These are phyloP conservation scores for Choiromyces venosus DNA, from an alignment of 495 filamentous ascomycete genomes.

Conservation along the genomic window DNA sequence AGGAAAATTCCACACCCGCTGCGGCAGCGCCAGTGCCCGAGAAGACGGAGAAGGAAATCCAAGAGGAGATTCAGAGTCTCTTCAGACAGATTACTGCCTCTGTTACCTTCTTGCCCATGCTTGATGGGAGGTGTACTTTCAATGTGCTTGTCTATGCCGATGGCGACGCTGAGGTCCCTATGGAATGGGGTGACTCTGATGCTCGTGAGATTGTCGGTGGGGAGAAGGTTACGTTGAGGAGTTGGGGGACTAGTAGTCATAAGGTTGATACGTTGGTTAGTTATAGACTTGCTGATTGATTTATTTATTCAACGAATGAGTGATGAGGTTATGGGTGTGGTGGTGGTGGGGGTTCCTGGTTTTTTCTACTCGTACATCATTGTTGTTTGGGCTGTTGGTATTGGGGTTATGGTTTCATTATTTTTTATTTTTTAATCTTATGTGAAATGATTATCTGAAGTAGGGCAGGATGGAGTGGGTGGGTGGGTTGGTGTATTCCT, in stretches of 20 bases:
- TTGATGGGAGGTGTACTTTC: slow-evolving; percentile 92
- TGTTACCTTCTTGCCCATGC: slow-evolving; percentile 90
- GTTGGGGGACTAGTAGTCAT: slow-evolving; percentile 91
- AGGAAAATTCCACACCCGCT: slow-evolving; percentile 25
- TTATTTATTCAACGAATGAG: not conserved
- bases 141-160: slow-evolving; percentile 98
- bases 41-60: slow-evolving; percentile 89
- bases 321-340: not conserved
- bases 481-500: not conserved
- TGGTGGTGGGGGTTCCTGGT: not conserved
- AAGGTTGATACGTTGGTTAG: slow-evolving; percentile 90
- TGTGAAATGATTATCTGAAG: not conserved
- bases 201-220: slow-evolving; percentile 95
- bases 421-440: not conserved
- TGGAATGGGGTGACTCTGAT: slow-evolving; percentile 98
- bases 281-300: slow-evolving; percentile 61
- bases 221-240: slow-evolving; percentile 90
- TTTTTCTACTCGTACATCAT: slow-evolving; percentile 5
- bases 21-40: slow-evolving; percentile 46
- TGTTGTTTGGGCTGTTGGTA: slow-evolving; percentile 9
- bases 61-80: slow-evolving; percentile 87
- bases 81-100: slow-evolving; percentile 98
- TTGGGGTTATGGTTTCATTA: slow-evolving; percentile 10
- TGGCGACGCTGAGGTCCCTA: slow-evolving; percentile 89
- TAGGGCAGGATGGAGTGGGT: no score